Percentiles rank a stretch among this genome's conserved stretches.
Conservation (phyloP, 169 alveolate species). For the Cryptosporidium sp. region DNA sequence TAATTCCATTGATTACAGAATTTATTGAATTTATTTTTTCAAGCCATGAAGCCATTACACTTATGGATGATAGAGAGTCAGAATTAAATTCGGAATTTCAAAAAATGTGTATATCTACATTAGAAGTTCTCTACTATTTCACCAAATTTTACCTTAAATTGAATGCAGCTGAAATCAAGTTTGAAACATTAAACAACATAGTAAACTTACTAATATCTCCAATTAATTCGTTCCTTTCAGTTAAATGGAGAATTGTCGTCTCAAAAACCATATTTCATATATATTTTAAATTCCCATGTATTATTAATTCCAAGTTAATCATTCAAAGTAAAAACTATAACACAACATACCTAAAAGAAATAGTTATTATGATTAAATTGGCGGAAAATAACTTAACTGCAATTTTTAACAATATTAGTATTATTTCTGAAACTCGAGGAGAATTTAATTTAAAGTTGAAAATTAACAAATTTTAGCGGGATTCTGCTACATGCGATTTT, state of each 20-base stretch:
- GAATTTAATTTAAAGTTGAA: slow-evolving; percentile 2
- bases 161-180: slow-evolving; percentile 7
- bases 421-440: slow-evolving; percentile 17
- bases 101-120: slow-evolving; percentile 8
- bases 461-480: slow-evolving; percentile 17
- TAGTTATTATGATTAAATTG: not conserved
- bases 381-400: not conserved
- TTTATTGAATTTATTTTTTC: slow-evolving; percentile 5
- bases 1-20: slow-evolving; percentile 4
- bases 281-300: slow-evolving; percentile 2
- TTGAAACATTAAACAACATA: slow-evolving; percentile 14
- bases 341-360: not conserved
- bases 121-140: slow-evolving; percentile 33
- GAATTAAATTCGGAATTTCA: slow-evolving; percentile 29
- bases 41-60: not conserved
- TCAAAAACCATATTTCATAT: slow-evolving; percentile 20
- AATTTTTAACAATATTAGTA: not conserved
- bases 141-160: slow-evolving; percentile 26
- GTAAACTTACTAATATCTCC: slow-evolving; percentile 19
- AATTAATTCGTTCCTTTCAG: slow-evolving; percentile 5
- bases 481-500: not conserved
- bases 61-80: slow-evolving; percentile 64
- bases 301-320: slow-evolving; percentile 6
- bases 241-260: slow-evolving; percentile 7
- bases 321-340: not conserved